These are phyloP conservation scores for Vachellia pachyceras DNA, from an alignment of 306 rosid genomes.

Conservation along the genomic window DNA sequence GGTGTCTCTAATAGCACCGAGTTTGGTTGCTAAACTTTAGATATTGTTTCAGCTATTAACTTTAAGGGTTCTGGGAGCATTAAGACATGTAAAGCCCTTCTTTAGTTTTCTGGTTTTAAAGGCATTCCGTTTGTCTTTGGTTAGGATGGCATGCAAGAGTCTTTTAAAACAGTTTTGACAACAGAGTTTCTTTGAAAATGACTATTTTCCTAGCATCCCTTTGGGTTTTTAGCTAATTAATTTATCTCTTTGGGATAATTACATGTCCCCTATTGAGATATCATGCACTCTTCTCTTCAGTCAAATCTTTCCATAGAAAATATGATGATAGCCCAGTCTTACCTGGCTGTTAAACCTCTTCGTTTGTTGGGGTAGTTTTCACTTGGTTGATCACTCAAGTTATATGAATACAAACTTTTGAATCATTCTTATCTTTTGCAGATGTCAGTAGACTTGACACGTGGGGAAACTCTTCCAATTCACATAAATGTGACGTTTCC, in stretches of 20 bases:
- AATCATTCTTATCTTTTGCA: conserved; percentile 42
- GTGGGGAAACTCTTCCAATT: conserved; percentile 97
- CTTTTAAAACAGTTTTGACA: not conserved
- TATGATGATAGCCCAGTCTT: not conserved
- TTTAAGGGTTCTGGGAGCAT: not conserved
- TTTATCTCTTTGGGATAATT: not conserved
- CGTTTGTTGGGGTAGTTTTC: not conserved
- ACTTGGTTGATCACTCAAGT: conserved; percentile 2
- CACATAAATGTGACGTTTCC: conserved; percentile 95
- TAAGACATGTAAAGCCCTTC: not conserved
- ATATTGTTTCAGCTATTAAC: not conserved
- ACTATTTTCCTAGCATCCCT: not conserved
- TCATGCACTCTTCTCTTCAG: not conserved
- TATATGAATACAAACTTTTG: conserved; percentile 6
- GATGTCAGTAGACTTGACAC: conserved; percentile 97
- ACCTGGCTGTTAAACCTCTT: not conserved
- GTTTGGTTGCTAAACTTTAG: not conserved
- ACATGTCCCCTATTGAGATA: not conserved
- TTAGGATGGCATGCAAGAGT: not conserved
- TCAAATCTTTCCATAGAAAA: not conserved
- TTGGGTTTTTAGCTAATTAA: not conserved
- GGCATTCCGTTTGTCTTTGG: not conserved
- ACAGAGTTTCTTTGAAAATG: not conserved
- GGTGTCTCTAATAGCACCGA: not conserved
- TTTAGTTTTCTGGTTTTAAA: not conserved